phyloP scores from a whole-genome alignment of 257 asterid genomes.

The Plantago major region DNA sequence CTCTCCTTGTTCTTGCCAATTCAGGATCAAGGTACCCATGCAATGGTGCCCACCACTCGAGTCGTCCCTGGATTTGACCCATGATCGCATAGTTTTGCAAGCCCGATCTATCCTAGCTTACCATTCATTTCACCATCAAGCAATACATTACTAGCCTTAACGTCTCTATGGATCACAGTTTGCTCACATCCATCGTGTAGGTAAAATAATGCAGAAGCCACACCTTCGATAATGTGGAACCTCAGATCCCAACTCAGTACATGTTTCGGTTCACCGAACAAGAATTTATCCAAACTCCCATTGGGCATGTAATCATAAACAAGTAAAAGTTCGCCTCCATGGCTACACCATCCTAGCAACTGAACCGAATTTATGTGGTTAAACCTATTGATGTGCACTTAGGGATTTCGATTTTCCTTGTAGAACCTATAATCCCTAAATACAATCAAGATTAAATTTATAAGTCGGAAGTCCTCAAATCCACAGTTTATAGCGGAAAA shows the following conservation, averaged over 20 bases:
- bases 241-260: conserved; percentile 54
- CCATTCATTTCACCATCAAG: conserved; percentile 49
- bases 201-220: conserved; percentile 55
- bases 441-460: too few species aligned
- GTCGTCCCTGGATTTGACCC: conserved; percentile 58
- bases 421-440: too few species aligned
- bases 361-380: conserved; percentile 64
- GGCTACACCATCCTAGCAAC: conserved; percentile 62
- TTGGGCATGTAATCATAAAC: too few species aligned
- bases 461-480: too few species aligned
- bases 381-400: conserved; percentile 65
- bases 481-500: too few species aligned
- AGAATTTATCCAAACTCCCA: conserved; percentile 46
- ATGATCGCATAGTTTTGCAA: conserved; percentile 52
- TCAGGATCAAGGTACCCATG: conserved; percentile 71
- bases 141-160: conserved; percentile 54
- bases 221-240: conserved; percentile 54
- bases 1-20: conserved; percentile 47
- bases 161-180: conserved; percentile 49
- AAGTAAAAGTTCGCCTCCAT: conserved; percentile 44
- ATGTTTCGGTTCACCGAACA: conserved; percentile 36
- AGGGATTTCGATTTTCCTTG: too few species aligned
- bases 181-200: conserved; percentile 68
- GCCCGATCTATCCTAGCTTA: conserved; percentile 57
- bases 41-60: conserved; percentile 54